Conservation (phyloP, 2,329 filamentous ascomycete species). For the Penicillium griseofulvum region DNA sequence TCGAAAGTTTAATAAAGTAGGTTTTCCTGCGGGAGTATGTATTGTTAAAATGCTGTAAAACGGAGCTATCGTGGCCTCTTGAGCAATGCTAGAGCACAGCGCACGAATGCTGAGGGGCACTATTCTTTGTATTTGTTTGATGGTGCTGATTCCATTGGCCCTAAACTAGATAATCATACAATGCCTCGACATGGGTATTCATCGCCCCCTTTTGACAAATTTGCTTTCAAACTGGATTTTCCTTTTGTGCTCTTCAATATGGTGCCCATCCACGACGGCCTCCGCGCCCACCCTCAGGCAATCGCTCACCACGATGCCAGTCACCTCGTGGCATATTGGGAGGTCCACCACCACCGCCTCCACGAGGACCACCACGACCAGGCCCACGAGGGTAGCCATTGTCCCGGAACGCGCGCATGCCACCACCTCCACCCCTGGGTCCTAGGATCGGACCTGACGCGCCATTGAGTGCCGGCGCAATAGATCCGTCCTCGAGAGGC, state of each 20-base stretch:
- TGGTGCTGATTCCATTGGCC: slow-evolving; percentile 1
- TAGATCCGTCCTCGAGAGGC: slow-evolving; percentile 69
- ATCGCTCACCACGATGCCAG: slow-evolving; percentile 49
- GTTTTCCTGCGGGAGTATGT: not conserved
- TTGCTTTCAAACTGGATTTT: not conserved
- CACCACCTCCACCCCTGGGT: slow-evolving; percentile 22
- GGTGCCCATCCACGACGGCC: slow-evolving; percentile 44
- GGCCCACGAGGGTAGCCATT: slow-evolving; percentile 46
- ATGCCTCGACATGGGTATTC: slow-evolving; percentile 8
- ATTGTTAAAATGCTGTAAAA: not conserved
- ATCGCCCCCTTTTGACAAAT: not conserved
- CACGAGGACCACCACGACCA: slow-evolving; percentile 43
- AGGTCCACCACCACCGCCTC: slow-evolving; percentile 43
- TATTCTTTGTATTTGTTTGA: not conserved
- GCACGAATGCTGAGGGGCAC: not conserved
- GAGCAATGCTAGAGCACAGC: not conserved
- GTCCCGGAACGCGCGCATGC: slow-evolving; percentile 46
- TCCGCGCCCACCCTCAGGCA: slow-evolving; percentile 39
- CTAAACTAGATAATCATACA: slow-evolving; percentile 15
- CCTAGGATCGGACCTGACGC: slow-evolving; percentile 34
- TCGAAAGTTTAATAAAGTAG: not conserved
- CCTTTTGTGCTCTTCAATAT: slow-evolving; percentile 25
- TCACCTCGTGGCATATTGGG: slow-evolving; percentile 38
- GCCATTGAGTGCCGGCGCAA: slow-evolving; percentile 53
- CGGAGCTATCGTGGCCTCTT: not conserved